phyloP scores from a whole-genome alignment of 192 early-diverging fungal genomes.

The Backusella sp. region DNA sequence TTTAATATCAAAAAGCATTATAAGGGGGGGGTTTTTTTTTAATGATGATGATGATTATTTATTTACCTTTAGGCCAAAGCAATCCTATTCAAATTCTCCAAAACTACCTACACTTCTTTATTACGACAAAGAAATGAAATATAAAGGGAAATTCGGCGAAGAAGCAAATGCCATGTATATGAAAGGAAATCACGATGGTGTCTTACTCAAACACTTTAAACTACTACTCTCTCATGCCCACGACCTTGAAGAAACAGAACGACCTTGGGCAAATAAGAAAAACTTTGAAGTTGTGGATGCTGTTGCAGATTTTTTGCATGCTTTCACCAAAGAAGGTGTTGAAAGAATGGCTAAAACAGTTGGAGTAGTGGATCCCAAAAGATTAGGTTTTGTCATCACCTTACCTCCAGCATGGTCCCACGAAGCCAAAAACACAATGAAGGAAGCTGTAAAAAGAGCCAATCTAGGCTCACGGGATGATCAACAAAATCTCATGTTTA shows the following conservation, averaged over 20 bases:
- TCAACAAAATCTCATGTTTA: constrained; percentile 37
- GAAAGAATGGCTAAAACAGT: constrained; percentile 39
- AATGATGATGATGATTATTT: neutral
- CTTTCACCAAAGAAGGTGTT: constrained; percentile 42
- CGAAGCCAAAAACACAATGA: constrained; percentile 51
- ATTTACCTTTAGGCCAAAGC: constrained; percentile 38
- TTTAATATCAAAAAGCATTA: neutral
- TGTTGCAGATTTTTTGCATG: constrained; percentile 47
- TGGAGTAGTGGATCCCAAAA: constrained; percentile 35
- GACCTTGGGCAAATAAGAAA: neutral
- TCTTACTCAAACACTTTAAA: constrained; percentile 23
- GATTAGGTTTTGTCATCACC: constrained; percentile 38
- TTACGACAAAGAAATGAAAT: constrained; percentile 41
- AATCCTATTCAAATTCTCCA: constrained; percentile 40
- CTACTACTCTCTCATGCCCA: neutral
- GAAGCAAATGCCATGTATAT: neutral
- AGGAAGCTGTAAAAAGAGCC: constrained; percentile 49
- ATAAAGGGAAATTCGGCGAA: constrained; percentile 45
- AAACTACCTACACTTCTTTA: constrained; percentile 48
- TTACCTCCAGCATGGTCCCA: constrained; percentile 55
- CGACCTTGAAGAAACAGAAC: neutral
- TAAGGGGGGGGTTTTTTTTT: too few species aligned
- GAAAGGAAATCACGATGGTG: constrained; percentile 39
- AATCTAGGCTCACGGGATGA: constrained; percentile 43
- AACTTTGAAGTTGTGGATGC: constrained; percentile 35